Conservation (phyloP, 352 stramenopile genomes). For the Pythium scleroteichum region DNA sequence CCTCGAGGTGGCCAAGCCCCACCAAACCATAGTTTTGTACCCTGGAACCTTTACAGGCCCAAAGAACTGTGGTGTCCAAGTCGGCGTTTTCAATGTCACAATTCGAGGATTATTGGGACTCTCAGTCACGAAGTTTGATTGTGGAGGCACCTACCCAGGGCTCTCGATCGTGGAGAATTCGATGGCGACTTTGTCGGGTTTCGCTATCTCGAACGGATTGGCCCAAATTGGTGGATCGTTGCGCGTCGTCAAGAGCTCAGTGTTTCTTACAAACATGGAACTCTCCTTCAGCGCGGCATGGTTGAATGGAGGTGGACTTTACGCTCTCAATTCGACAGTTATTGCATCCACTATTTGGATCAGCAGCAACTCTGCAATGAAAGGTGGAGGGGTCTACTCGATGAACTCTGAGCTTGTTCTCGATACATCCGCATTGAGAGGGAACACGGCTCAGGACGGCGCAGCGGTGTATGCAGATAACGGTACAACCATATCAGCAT, state of each 20-base stretch:
- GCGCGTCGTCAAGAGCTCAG: slow-evolving; percentile 18
- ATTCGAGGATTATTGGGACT: slow-evolving; percentile 46
- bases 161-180: slow-evolving; percentile 29
- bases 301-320: slow-evolving; percentile 38
- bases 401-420: slow-evolving; percentile 5
- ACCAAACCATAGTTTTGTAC: slow-evolving; percentile 54
- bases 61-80: slow-evolving; percentile 42
- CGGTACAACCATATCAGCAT: not conserved
- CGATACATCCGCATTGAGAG: not conserved
- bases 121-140: slow-evolving; percentile 44
- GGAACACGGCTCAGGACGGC: slow-evolving; percentile 5
- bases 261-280: slow-evolving; percentile 16
- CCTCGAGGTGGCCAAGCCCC: slow-evolving; percentile 31
- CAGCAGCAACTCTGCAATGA: slow-evolving; percentile 1
- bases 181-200: slow-evolving; percentile 22
- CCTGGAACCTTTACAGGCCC: slow-evolving; percentile 38
- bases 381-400: slow-evolving; percentile 19
- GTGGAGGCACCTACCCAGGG: slow-evolving; percentile 21
- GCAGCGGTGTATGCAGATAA: slow-evolving; percentile 15
- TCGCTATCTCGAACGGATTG: slow-evolving; percentile 32
- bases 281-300: slow-evolving; percentile 13
- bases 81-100: slow-evolving; percentile 27
- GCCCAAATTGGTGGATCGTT: slow-evolving; percentile 32
- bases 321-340: slow-evolving; percentile 31
- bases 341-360: slow-evolving; percentile 10